Evolutionary conservation across 1,284 basidiomycete species (phyloP).

Genomic region (Fomitopsis palustris): DNA sequence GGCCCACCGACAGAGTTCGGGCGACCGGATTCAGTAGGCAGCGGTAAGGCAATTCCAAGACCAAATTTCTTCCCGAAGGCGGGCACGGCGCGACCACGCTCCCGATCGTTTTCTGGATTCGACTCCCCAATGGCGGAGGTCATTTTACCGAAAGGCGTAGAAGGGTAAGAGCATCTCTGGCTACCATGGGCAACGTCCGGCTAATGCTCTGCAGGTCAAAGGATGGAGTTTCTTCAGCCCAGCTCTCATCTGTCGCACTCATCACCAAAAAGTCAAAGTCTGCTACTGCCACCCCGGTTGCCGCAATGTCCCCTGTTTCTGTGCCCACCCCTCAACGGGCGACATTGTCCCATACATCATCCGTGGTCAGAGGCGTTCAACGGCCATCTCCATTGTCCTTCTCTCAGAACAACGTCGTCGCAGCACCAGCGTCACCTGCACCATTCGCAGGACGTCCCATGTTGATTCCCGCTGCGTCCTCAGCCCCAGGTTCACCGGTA

Average conservation of each 20-base stretch:
- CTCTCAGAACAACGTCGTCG: slow-evolving; percentile 35
- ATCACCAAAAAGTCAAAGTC: slow-evolving; percentile 26
- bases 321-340: slow-evolving; percentile 19
- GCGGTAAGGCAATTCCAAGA: slow-evolving; percentile 39
- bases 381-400: slow-evolving; percentile 51
- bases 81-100: slow-evolving; percentile 53
- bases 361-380: slow-evolving; percentile 23
- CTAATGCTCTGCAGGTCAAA: slow-evolving; percentile 12
- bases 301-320: slow-evolving; percentile 11
- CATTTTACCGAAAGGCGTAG: slow-evolving; percentile 26
- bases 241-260: slow-evolving; percentile 5
- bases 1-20: background rate
- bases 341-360: slow-evolving; percentile 20
- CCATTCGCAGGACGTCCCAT: slow-evolving; percentile 9
- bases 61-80: slow-evolving; percentile 61
- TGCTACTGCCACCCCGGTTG: slow-evolving; percentile 18
- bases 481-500: background rate
- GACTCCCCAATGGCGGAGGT: slow-evolving; percentile 36
- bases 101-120: slow-evolving; percentile 72
- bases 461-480: background rate
- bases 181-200: background rate
- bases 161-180: slow-evolving; percentile 31
- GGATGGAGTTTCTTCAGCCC: slow-evolving; percentile 1
- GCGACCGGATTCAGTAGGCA: background rate
- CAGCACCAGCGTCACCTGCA: slow-evolving; percentile 21